Conservation (phyloP, 768 basidiomycete genomes). For the Amanita phalloides region DNA sequence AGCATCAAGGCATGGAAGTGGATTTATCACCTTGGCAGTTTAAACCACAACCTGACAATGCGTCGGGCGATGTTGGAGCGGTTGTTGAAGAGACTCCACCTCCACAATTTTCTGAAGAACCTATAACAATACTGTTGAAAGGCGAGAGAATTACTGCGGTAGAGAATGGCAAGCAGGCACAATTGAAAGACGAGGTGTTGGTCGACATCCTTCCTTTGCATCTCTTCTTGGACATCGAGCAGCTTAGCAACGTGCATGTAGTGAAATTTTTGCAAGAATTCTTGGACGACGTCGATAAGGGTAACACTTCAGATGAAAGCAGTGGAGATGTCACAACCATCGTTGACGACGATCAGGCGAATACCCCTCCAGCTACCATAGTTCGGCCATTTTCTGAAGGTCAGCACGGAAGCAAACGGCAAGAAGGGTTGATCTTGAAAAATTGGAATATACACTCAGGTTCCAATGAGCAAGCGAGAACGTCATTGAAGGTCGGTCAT, state of each 20-base stretch:
- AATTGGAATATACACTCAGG: constrained; percentile 47
- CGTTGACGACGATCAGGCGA: constrained; percentile 15
- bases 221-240: constrained; percentile 12
- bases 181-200: background rate
- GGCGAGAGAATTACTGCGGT: background rate
- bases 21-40: constrained; percentile 57
- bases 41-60: constrained; percentile 16
- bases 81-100: constrained; percentile 7
- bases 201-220: background rate
- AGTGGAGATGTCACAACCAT: constrained; percentile 4
- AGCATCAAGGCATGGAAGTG: constrained; percentile 28
- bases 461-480: constrained; percentile 15
- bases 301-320: background rate
- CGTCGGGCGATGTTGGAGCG: background rate
- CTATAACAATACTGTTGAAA: background rate
- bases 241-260: constrained; percentile 26
- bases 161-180: background rate
- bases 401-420: constrained; percentile 22
- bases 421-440: constrained; percentile 44
- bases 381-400: constrained; percentile 10
- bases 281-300: background rate
- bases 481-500: background rate
- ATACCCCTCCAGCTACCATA: constrained; percentile 28
- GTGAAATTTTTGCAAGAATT: constrained; percentile 39
- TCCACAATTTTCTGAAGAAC: background rate